phyloP scores from a whole-genome alignment of 2,329 filamentous ascomycete species.

The Penicillium sp. region DNA sequence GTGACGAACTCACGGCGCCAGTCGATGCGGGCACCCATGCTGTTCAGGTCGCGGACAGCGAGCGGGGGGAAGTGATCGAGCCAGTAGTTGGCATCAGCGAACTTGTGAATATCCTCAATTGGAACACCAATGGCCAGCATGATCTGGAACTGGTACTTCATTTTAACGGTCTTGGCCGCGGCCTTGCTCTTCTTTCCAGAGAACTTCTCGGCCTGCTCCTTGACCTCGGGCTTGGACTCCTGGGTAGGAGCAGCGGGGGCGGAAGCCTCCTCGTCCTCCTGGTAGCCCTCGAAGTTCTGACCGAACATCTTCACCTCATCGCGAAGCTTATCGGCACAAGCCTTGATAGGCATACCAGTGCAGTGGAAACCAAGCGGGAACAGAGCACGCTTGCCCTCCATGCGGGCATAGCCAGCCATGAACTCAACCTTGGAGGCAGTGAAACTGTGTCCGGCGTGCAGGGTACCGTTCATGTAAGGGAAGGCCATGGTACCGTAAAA shows the following conservation, averaged over 20 bases:
- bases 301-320: constrained; percentile 90
- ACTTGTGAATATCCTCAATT: constrained; percentile 84
- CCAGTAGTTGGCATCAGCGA: constrained; percentile 90
- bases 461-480: constrained; percentile 81
- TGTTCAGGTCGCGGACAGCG: constrained; percentile 73
- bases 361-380: constrained; percentile 95
- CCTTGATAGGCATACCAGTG: constrained; percentile 98
- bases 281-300: constrained; percentile 76
- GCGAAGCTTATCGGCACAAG: constrained; percentile 90
- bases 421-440: constrained; percentile 94
- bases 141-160: constrained; percentile 95
- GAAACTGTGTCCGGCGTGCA: constrained; percentile 91
- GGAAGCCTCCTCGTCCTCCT: constrained; percentile 58
- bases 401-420: constrained; percentile 77
- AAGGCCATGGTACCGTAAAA: constrained; percentile 82
- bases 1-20: constrained; percentile 93
- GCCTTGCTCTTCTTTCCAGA: constrained; percentile 90
- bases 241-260: constrained; percentile 55
- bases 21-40: constrained; percentile 83
- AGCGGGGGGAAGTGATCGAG: constrained; percentile 87
- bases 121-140: constrained; percentile 91
- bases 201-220: constrained; percentile 89
- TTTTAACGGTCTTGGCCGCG: constrained; percentile 82
- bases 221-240: constrained; percentile 59
- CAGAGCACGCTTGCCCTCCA: constrained; percentile 83